Base-by-base conservation (phyloP, 2,329 filamentous ascomycete genomes). In the Emmonsiellopsis sp. region DNA sequence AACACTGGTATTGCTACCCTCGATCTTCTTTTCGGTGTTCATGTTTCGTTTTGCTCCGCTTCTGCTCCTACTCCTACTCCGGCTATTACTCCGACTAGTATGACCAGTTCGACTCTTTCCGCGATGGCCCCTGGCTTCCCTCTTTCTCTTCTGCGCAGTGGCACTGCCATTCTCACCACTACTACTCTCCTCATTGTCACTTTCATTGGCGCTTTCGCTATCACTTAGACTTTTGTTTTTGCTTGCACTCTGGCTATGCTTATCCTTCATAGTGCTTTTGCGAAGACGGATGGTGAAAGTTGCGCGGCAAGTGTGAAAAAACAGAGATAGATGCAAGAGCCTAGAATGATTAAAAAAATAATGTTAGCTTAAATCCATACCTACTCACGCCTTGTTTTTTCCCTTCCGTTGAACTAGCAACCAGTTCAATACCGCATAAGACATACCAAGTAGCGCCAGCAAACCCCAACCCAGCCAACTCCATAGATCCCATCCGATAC, bases 391-490 rank as follows among this genome's bases (percentile, higher is more conserved):
- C 37, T 40, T 17, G 17, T 17, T 17, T 40, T 40, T 40, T 3
- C 37, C 10, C 37, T 11, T 40, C 37, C 37, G 37, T 11, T 11
- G 10, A 40, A 3, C 37, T 6, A 14, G 21, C 21, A 27, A 27
- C 5, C 21, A 27, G 21, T 27, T 27, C 21, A 27, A 27, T 27
- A 27, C 5, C 21, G 21, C 21, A 27, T 27, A 27, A 27, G 5
- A 51, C 59, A 53, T 54, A 62, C 65, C 65, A 65, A 40, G 65
- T 59, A 13, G 62, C 39, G 40, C 57, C 53, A 36, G 57, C 60
- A 56, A 64, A 64, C 13, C 61, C 50, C 21, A 67, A 58, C 2
- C 57, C 65, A 5, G 58, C 63, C 36, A 68, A 58, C 49, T 68
- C 63, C 50, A 68, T 49, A 42, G 49, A 57, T 10, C 65, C 65